Base-by-base conservation (phyloP, 1,139 yeast genomes). In the Chernovozyma aurita region DNA sequence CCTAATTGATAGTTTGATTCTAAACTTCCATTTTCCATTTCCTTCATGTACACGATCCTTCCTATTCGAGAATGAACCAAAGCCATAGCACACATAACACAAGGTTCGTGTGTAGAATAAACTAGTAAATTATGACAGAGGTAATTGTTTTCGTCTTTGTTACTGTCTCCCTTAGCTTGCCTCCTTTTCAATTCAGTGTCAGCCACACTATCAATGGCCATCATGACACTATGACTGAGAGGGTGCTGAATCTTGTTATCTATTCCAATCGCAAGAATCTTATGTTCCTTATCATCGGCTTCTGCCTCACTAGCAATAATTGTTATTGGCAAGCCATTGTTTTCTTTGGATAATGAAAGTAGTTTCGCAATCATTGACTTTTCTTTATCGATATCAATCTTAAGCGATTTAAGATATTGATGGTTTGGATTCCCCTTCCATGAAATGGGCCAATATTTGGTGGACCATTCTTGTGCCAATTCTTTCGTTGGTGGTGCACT, bases 81-180 rank as follows among this genome's bases (percentile, higher is more conserved):
- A 0, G 97, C 98, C 99, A 94, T 94, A 7, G 85, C 65, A 52
- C 99, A 94, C 97, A 92, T 94, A 0, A 86, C 76, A 54, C 98
- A 94, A 1, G 98, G 99, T 55, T 94, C 98, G 53, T 88, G 95
- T 0, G 95, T 84, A 1, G 94, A 84, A 52, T 85, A 88, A 0
- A 92, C 88, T 42, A 85, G 80, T 45, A 80, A 72, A 39, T 79
- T 76, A 32, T 82, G 75, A 51, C 97, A 90, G 8, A 94, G 69
- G 52, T 94, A 94, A 15, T 62, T 62, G 40, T 39, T 42, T 17
- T 44, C 42, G 7, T 40, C 44, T 11, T 26, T 36, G 29, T 33
- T 34, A 14, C 13, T 21, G 7, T 34, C 43, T 21, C 43, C 35
- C 18, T 28, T 28, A 43, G 36, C 31, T 18, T 18, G 18, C 15